Evolutionary conservation across 129 eudicot species (phyloP).

Genomic region (Flaveria sonorensis): DNA sequence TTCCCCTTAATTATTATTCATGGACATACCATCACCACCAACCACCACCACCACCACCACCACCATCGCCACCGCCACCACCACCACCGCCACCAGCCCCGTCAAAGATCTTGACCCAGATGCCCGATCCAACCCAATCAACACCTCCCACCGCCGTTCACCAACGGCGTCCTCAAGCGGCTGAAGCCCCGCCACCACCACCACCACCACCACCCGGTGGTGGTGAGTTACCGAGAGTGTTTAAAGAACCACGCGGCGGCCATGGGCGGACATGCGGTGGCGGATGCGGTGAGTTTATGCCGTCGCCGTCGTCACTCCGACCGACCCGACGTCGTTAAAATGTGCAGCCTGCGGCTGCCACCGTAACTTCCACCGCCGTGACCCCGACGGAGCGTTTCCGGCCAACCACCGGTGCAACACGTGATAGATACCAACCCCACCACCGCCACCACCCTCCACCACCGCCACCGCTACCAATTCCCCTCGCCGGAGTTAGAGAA

Average conservation of each 20-base stretch:
- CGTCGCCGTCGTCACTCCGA: constrained; percentile 54
- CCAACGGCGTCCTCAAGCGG: constrained; percentile 66
- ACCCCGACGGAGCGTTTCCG: constrained; percentile 53
- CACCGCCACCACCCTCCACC: constrained; percentile 83
- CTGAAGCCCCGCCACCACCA: constrained; percentile 48
- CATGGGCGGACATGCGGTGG: constrained; percentile 90
- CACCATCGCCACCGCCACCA: neutral
- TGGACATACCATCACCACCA: constrained; percentile 46
- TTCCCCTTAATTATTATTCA: constrained; percentile 30
- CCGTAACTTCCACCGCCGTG: constrained; percentile 99
- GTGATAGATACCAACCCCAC: constrained; percentile 68
- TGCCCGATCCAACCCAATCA: constrained; percentile 42
- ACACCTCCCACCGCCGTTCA: constrained; percentile 44
- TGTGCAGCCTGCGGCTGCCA: constrained; percentile 98
- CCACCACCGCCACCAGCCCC: constrained; percentile 23
- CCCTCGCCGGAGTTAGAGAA: constrained; percentile 34
- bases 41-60: constrained; percentile 34
- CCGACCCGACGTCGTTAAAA: constrained; percentile 74
- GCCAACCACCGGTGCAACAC: constrained; percentile 30
- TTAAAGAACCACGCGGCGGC: constrained; percentile 91
- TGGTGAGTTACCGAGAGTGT: constrained; percentile 69
- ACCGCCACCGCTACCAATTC: constrained; percentile 39
- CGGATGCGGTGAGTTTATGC: constrained; percentile 95
- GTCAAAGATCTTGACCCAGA: constrained; percentile 52
- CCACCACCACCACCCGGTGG: constrained; percentile 45